These are phyloP conservation scores for Dimocarpus longan DNA, from an alignment of 345 rosid genomes.

Conservation along the genomic window DNA sequence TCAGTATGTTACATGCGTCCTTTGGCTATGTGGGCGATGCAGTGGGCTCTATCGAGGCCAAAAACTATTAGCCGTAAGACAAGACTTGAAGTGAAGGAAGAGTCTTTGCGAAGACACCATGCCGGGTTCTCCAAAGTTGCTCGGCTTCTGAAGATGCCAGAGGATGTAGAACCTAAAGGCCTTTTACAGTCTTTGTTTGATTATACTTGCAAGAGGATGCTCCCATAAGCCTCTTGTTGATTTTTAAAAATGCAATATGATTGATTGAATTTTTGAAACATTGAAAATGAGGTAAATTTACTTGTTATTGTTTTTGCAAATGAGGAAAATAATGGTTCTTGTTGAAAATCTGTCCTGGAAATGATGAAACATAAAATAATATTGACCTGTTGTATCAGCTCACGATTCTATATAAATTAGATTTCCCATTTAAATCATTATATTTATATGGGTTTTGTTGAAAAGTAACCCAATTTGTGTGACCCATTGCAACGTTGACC, in stretches of 20 bases:
- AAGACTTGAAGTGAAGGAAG: slow-evolving; percentile 36
- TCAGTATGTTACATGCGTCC: slow-evolving; percentile 85
- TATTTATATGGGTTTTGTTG: too few relatives aligned
- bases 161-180: slow-evolving; percentile 41
- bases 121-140: slow-evolving; percentile 68
- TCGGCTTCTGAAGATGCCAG: slow-evolving; percentile 63
- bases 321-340: too few relatives aligned
- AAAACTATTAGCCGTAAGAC: slow-evolving; percentile 33
- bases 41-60: slow-evolving; percentile 72
- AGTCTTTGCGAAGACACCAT: slow-evolving; percentile 38
- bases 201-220: slow-evolving; percentile 65
- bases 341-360: too few relatives aligned
- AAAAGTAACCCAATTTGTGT: too few relatives aligned
- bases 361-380: slow-evolving; percentile 7
- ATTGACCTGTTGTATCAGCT: slow-evolving; percentile 21
- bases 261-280: not conserved
- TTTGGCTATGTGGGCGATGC: slow-evolving; percentile 94
- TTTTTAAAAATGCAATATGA: too few relatives aligned
- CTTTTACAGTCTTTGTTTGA: slow-evolving; percentile 60
- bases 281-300: too few relatives aligned
- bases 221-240: not conserved
- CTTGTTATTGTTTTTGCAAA: too few relatives aligned
- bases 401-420: too few relatives aligned
- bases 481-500: too few relatives aligned
- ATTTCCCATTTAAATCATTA: too few relatives aligned